phyloP scores from a whole-genome alignment of 345 rosid species.

The Camelina neglecta region DNA sequence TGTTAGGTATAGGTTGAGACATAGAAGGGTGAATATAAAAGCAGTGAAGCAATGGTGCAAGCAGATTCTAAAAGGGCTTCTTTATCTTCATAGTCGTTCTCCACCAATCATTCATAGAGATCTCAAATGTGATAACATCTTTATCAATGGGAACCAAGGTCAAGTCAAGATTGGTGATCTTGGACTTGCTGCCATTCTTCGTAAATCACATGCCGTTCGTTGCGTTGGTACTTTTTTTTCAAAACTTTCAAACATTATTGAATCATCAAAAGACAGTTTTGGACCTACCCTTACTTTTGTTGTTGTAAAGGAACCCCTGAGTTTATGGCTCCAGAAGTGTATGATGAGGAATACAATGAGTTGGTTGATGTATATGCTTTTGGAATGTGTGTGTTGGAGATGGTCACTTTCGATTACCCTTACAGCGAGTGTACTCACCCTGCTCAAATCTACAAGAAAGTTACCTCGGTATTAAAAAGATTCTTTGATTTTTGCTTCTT shows the following conservation, averaged over 20 bases:
- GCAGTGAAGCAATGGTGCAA: constrained; percentile 98
- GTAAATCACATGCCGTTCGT: constrained; percentile 84
- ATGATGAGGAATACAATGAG: constrained; percentile 95
- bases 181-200: constrained; percentile 93
- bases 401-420: constrained; percentile 95
- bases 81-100: constrained; percentile 81
- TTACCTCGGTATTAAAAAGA: constrained; percentile 64
- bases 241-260: constrained; percentile 4
- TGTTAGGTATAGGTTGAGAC: constrained; percentile 76
- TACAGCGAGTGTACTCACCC: constrained; percentile 97
- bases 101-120: constrained; percentile 98
- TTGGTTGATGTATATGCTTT: constrained; percentile 94
- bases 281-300: constrained; percentile 12
- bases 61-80: constrained; percentile 84
- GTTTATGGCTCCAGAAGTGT: constrained; percentile 99
- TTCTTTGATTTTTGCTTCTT: background rate
- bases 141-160: constrained; percentile 97
- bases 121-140: constrained; percentile 98
- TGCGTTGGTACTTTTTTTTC: constrained; percentile 78
- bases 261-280: background rate
- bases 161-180: constrained; percentile 99
- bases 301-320: constrained; percentile 84
- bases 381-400: constrained; percentile 97
- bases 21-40: constrained; percentile 84
- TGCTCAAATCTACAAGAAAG: constrained; percentile 99